These are phyloP conservation scores for Endotrypanum monterogeii DNA, from an alignment of 208 protist species.

Conservation along the genomic window DNA sequence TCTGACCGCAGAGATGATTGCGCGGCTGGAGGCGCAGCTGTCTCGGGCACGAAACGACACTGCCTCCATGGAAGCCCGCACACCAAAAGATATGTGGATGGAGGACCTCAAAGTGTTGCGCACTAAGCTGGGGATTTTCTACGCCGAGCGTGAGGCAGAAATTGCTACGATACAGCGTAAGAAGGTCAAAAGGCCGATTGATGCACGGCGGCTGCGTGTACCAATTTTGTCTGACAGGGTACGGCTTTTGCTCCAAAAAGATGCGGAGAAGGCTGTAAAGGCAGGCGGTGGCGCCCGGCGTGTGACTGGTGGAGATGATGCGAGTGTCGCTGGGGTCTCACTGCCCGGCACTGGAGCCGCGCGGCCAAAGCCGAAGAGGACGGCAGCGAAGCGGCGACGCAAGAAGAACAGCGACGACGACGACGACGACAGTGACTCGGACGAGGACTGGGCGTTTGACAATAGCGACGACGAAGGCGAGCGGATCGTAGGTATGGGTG, in stretches of 20 bases:
- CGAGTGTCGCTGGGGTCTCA: slow-evolving; percentile 8
- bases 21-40: slow-evolving; percentile 89
- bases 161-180: slow-evolving; percentile 76
- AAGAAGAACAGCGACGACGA: slow-evolving; percentile 66
- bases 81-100: slow-evolving; percentile 87
- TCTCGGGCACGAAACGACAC: slow-evolving; percentile 80
- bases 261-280: slow-evolving; percentile 61
- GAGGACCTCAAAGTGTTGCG: slow-evolving; percentile 88
- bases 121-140: slow-evolving; percentile 53
- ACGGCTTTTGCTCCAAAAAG: slow-evolving; percentile 61
- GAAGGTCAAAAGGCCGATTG: slow-evolving; percentile 86
- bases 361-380: slow-evolving; percentile 37
- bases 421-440: slow-evolving; percentile 36
- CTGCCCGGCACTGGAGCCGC: slow-evolving; percentile 6
- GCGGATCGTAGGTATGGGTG: slow-evolving; percentile 44
- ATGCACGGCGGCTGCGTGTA: slow-evolving; percentile 69
- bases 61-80: slow-evolving; percentile 66
- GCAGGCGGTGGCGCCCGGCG: slow-evolving; percentile 14
- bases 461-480: slow-evolving; percentile 30
- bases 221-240: slow-evolving; percentile 89
- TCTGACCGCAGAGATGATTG: slow-evolving; percentile 97
- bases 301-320: slow-evolving; percentile 6
- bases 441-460: slow-evolving; percentile 40
- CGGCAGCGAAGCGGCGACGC: slow-evolving; percentile 25
- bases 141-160: slow-evolving; percentile 64